Conservation (phyloP, 2,329 filamentous ascomycete genomes). For the Monilinia fructicola region DNA sequence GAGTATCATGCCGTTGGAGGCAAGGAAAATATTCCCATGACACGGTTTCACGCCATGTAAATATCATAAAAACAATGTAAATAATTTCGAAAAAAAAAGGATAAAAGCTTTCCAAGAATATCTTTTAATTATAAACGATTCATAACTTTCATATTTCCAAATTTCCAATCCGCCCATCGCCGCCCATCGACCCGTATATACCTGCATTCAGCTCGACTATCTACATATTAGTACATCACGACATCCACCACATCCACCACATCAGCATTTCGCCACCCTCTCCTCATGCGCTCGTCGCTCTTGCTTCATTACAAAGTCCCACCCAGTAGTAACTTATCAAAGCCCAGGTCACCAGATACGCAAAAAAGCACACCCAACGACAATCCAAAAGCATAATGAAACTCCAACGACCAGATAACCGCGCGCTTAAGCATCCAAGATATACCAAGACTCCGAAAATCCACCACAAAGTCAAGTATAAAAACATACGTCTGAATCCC, state of each 20-base stretch:
- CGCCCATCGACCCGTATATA: not conserved
- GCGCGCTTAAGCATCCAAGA: conserved; percentile 31
- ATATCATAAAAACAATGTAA: conserved; percentile 2
- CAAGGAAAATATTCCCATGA: conserved; percentile 12
- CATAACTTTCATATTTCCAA: not conserved
- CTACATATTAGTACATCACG: not conserved
- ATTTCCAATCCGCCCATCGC: not conserved
- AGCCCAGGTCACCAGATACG: conserved; percentile 32
- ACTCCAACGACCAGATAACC: conserved; percentile 32
- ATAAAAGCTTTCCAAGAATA: not conserved
- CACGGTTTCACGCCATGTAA: conserved; percentile 5
- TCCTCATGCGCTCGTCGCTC: conserved; percentile 25
- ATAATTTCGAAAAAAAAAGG: not conserved
- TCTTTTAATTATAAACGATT: not conserved
- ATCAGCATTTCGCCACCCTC: conserved; percentile 10
- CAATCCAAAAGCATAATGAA: conserved; percentile 33
- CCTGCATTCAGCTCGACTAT: not conserved
- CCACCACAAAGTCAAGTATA: conserved; percentile 31
- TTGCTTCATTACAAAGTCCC: conserved; percentile 26
- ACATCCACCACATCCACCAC: not conserved
- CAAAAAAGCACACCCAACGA: conserved; percentile 31
- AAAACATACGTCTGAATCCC: conserved; percentile 29
- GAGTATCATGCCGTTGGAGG: not conserved
- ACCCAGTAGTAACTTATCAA: conserved; percentile 27
- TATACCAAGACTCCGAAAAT: conserved; percentile 29